These are phyloP conservation scores for Calonectria pseudoreteaudii DNA, from an alignment of 2,329 filamentous ascomycete species.

Conservation along the genomic window DNA sequence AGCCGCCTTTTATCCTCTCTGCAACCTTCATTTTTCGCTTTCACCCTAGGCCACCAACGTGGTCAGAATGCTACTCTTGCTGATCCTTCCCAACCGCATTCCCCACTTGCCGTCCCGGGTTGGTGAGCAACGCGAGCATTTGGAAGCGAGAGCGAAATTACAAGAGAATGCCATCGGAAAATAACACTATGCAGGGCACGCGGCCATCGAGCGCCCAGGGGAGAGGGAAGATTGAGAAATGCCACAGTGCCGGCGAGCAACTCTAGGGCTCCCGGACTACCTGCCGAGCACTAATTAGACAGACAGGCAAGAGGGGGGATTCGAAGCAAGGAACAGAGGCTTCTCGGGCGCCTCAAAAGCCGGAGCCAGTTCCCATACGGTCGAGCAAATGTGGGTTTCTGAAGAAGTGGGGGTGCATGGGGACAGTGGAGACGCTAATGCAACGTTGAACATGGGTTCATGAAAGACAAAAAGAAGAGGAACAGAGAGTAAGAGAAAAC, in stretches of 20 bases:
- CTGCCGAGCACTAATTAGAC: background rate
- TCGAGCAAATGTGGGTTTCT: background rate
- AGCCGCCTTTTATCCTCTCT: background rate
- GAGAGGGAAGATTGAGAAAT: background rate
- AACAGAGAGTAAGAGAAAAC: background rate
- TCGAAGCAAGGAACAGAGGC: background rate
- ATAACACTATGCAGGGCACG: background rate
- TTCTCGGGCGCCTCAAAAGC: background rate
- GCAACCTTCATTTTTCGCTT: background rate
- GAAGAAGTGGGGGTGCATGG: background rate
- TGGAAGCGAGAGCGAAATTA: background rate
- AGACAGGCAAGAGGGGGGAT: background rate
- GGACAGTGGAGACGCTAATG: background rate
- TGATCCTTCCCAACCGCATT: background rate
- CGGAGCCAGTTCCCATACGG: background rate
- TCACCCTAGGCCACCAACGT: background rate
- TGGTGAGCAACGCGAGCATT: background rate
- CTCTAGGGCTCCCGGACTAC: background rate
- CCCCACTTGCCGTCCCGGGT: conserved; percentile 2
- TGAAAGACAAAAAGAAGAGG: background rate
- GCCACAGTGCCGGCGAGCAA: background rate
- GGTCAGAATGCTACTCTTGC: background rate
- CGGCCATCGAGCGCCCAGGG: background rate
- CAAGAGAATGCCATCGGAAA: background rate
- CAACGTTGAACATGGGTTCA: conserved; percentile 5